phyloP scores from a whole-genome alignment of 495 filamentous ascomycete species.

The Bathelium albidoporum region DNA sequence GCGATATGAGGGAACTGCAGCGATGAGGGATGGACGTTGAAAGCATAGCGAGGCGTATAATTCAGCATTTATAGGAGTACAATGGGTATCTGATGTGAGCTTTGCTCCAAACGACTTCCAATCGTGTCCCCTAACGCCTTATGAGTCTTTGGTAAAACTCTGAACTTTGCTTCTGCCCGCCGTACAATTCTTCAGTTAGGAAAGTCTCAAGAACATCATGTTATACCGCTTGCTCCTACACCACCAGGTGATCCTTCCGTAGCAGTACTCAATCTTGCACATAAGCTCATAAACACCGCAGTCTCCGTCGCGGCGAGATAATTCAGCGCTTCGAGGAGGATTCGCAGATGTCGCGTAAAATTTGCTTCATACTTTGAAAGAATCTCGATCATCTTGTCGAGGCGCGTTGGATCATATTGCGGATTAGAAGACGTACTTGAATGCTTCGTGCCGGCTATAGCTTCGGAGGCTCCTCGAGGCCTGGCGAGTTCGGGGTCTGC shows the following conservation, averaged over 20 bases:
- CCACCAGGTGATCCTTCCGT: slow-evolving; percentile 45
- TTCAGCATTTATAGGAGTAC: not conserved
- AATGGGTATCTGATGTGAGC: not conserved
- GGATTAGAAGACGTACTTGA: slow-evolving; percentile 24
- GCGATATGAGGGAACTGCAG: not conserved
- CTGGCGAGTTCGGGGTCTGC: slow-evolving; percentile 60
- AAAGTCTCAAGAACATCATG: not conserved
- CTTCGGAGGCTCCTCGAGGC: slow-evolving; percentile 18
- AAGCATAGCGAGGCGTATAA: not conserved
- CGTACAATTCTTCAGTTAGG: not conserved
- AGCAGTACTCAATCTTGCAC: slow-evolving; percentile 64
- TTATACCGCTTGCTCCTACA: slow-evolving; percentile 3
- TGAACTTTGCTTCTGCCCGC: not conserved
- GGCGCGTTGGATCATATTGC: slow-evolving; percentile 48
- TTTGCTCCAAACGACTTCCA: not conserved
- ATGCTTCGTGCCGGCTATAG: slow-evolving; percentile 21
- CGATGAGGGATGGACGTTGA: not conserved
- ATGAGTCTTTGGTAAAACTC: not conserved
- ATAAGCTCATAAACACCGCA: slow-evolving; percentile 80
- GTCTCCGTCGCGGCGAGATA: slow-evolving; percentile 97
- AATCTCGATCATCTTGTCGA: slow-evolving; percentile 73
- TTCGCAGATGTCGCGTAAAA: slow-evolving; percentile 82
- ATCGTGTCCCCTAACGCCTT: not conserved
- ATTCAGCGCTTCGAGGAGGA: slow-evolving; percentile 84
- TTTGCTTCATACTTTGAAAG: slow-evolving; percentile 83